Base-by-base conservation (phyloP, 352 stramenopile species). In the Blastocystis sp. region DNA sequence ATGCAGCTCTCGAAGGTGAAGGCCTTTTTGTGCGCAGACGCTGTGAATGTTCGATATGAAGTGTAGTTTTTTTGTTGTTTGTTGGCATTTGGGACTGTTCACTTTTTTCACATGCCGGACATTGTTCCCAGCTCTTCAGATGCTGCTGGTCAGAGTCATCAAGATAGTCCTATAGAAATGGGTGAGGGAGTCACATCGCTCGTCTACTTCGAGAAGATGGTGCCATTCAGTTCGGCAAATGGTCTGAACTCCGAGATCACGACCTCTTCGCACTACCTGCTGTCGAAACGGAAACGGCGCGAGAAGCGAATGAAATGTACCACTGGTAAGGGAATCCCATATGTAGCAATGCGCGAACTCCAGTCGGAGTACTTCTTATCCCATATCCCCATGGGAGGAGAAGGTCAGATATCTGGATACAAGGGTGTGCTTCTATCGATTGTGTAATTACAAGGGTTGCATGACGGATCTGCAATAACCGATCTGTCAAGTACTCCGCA, bases 1-100 rank as follows among this genome's bases (percentile, higher is more conserved):
- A 48, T 78, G 67, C 36, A 40, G 3, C 32, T 78, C 16, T 24
- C 46, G n/a, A 40, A 78, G 38, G 49, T 46, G 38, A 42, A 51
- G 14, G 27, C 38, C 24, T 78, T 78, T 27, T 42, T 78, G 32
- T 56, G 24, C 38, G 16, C 42, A 29, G 49, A 59, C 14, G 36
- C 67, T 78, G 67, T 78, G 34, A 78, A 78, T 78, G 49, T 78
- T 42, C 46, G 49, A 18, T 78, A 78, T 78, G 67, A 78, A 40
- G 48, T 78, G 29, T 78, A 27, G 24, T 34, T 29, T 42, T 42
- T 16, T 59, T 59, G 51, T 27, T 59, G 51, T 59, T 11, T 6
- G 51, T 59, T 59, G 51, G n/a, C 32, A 32, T 18, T 59, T 59
- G 51, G 32, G 32, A 14, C 3, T 27, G 32, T 18, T 16, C 7